A percentile compares a stretch with the other conserved stretches of the same genome.
These are phyloP conservation scores for Phialocephala subalpina DNA, from an alignment of 2,329 filamentous ascomycete genomes.

Conservation along the genomic window DNA sequence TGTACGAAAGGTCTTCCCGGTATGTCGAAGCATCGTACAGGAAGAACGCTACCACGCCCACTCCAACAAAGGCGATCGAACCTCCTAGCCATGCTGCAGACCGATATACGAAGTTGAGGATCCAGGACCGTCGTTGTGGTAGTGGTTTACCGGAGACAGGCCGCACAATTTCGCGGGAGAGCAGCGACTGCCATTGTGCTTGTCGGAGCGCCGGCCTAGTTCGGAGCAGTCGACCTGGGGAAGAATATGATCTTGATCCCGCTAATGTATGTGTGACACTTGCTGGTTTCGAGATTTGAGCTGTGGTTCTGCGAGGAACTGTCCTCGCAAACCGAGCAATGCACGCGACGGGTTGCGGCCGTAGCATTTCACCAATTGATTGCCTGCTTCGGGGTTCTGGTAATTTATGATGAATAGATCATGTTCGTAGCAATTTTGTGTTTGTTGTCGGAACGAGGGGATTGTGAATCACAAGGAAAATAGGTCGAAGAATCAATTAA, in stretches of 20 bases:
- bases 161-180: conserved; percentile 30
- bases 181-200: conserved; percentile 26
- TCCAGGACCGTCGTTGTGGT: conserved; percentile 55
- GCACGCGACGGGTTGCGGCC: conserved; percentile 32
- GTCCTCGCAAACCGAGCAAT: conserved; percentile 29
- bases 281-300: conserved; percentile 16
- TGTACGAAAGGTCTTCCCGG: conserved; percentile 69
- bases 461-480: background rate
- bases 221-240: conserved; percentile 6
- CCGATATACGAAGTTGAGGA: conserved; percentile 70
- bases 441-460: background rate
- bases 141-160: conserved; percentile 60
- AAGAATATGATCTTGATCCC: conserved; percentile 20
- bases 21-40: conserved; percentile 94
- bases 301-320: conserved; percentile 20
- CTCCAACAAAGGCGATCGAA: conserved; percentile 74
- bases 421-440: conserved; percentile 17
- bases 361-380: conserved; percentile 37
- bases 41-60: conserved; percentile 84
- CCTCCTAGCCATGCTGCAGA: conserved; percentile 77
- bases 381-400: background rate
- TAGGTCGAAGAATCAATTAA: background rate
- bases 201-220: conserved; percentile 12
- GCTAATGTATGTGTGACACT: background rate
- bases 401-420: conserved; percentile 16